Conservation (phyloP, 129 eudicot genomes). For the Lonicera japonica region DNA sequence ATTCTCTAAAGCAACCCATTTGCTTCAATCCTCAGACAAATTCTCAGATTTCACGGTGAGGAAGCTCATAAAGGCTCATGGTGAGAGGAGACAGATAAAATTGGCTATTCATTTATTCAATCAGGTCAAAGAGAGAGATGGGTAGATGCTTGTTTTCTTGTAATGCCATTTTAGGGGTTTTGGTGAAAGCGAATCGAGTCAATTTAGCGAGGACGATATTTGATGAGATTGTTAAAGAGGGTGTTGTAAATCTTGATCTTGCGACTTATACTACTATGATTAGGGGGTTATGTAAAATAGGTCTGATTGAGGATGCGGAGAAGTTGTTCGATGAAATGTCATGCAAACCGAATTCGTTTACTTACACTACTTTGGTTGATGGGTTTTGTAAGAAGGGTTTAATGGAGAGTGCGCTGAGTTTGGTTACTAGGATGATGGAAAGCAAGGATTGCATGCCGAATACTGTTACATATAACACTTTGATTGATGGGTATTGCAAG, state of each 20-base stretch:
- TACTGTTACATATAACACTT: conserved; percentile 38
- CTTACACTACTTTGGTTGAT: conserved; percentile 34
- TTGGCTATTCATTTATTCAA: conserved; percentile 37
- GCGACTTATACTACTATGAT: conserved; percentile 46
- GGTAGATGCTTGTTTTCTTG: conserved; percentile 44
- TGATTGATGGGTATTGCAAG: no score
- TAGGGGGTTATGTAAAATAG: no score
- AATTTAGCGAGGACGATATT: no score
- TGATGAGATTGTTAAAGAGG: conserved; percentile 38
- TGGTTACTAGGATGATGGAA: conserved; percentile 32
- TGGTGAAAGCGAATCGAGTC: no score
- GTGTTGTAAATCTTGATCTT: conserved; percentile 39
- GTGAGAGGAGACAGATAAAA: conserved; percentile 39
- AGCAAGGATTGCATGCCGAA: conserved; percentile 39
- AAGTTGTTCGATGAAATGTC: conserved; percentile 59
- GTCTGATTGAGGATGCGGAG: conserved; percentile 45
- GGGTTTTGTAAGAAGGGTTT: no score
- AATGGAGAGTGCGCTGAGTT: conserved; percentile 37
- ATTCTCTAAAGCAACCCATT: conserved; percentile 35
- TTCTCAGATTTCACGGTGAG: conserved; percentile 59
- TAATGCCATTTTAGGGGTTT: no score
- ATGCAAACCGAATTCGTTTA: conserved; percentile 25
- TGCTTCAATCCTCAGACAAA: conserved; percentile 27
- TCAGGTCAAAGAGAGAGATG: conserved; percentile 22
- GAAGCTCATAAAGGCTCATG: conserved; percentile 54